These are phyloP conservation scores for Hygrocybe coccinea DNA, from an alignment of 768 basidiomycete species.

Conservation along the genomic window DNA sequence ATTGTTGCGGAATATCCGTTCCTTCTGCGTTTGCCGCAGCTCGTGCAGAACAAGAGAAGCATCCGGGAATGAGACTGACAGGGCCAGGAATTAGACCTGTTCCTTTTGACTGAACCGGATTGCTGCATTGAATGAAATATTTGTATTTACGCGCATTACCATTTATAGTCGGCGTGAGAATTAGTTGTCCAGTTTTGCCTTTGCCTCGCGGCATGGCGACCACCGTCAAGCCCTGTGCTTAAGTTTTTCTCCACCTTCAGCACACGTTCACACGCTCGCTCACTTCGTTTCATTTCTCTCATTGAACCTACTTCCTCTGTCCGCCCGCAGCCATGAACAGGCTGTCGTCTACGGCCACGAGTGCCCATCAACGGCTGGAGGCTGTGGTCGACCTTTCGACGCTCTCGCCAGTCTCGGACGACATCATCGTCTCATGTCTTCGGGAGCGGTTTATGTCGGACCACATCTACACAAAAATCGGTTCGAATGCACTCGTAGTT, in stretches of 20 bases:
- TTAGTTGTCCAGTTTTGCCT: neutral
- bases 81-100: slow-evolving; percentile 70
- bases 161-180: neutral
- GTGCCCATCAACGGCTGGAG: slow-evolving; percentile 66
- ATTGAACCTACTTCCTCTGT: neutral
- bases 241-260: no score
- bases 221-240: no score
- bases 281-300: neutral
- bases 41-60: slow-evolving; percentile 42
- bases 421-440: slow-evolving; percentile 77
- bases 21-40: slow-evolving; percentile 81
- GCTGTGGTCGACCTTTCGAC: slow-evolving; percentile 63
- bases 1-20: slow-evolving; percentile 88
- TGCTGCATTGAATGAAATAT: no score
- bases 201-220: neutral
- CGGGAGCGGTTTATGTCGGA: slow-evolving; percentile 85
- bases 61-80: slow-evolving; percentile 38
- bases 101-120: slow-evolving; percentile 60
- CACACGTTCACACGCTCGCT: neutral
- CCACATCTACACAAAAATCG: slow-evolving; percentile 71
- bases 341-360: slow-evolving; percentile 31
- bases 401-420: slow-evolving; percentile 69
- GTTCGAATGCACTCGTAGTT: slow-evolving; percentile 70
- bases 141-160: neutral
- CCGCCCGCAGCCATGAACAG: slow-evolving; percentile 11